Evolutionary conservation across 1,284 basidiomycete genomes (phyloP).

Genomic region (Ustilago esculenta): DNA sequence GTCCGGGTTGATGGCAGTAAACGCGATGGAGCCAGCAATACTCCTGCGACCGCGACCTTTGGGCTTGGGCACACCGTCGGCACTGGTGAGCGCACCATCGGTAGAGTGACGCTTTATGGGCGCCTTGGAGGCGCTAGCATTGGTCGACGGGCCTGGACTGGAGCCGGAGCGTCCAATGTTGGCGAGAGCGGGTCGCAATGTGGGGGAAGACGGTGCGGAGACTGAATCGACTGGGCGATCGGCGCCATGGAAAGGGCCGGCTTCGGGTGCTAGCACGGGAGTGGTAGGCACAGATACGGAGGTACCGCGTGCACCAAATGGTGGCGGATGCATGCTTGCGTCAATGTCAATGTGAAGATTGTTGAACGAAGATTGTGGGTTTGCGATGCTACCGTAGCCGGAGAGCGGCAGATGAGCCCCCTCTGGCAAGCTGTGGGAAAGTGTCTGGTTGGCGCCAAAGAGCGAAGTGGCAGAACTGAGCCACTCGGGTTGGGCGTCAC

Average conservation of each 20-base stretch:
- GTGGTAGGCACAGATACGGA: conserved; percentile 44
- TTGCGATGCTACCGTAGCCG: conserved; percentile 15
- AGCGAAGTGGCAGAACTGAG: conserved; percentile 21
- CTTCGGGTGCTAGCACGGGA: conserved; percentile 31
- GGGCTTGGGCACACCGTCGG: conserved; percentile 28
- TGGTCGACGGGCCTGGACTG: conserved; percentile 30
- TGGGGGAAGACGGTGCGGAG: conserved; percentile 47
- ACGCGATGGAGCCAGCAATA: conserved; percentile 39
- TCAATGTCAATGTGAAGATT: conserved; percentile 21
- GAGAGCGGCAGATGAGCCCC: conserved; percentile 35
- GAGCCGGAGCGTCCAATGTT: conserved; percentile 39
- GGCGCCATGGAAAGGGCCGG: conserved; percentile 38
- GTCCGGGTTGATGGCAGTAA: conserved; percentile 44
- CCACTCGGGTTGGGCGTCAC: conserved; percentile 31
- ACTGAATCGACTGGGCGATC: conserved; percentile 38
- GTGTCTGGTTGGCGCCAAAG: conserved; percentile 3
- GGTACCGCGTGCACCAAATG: conserved; percentile 26
- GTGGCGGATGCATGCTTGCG: conserved; percentile 23
- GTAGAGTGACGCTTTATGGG: conserved; percentile 36
- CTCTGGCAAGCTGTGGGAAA: conserved; percentile 29
- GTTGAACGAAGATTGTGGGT: conserved; percentile 3
- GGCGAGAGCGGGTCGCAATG: conserved; percentile 25
- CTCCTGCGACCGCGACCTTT: conserved; percentile 41
- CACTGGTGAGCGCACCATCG: conserved; percentile 12
- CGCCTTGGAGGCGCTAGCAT: conserved; percentile 6